Conservation (phyloP, 2,329 filamentous ascomycete species). For the Trichothecium sympodiale region DNA sequence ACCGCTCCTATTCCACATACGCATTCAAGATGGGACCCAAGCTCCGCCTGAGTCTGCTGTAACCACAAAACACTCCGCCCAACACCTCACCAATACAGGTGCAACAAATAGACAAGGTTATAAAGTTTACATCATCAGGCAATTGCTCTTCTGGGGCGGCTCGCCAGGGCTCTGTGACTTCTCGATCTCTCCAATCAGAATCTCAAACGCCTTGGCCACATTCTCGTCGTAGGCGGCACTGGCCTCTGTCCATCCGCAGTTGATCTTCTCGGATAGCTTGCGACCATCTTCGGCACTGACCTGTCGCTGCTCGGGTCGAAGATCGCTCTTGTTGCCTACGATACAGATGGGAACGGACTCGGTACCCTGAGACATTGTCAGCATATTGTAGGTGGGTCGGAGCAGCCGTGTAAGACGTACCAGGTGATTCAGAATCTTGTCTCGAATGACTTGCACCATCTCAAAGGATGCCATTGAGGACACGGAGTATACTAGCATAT, state of each 20-base stretch:
- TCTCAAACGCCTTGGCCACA: constrained; percentile 82
- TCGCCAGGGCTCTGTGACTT: constrained; percentile 86
- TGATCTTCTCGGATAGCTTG: constrained; percentile 73
- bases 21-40: no score
- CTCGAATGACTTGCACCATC: constrained; percentile 90
- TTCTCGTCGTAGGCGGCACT: constrained; percentile 92
- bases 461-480: constrained; percentile 89
- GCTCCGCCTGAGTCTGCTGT: no score
- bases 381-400: constrained; percentile 1
- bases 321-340: constrained; percentile 93
- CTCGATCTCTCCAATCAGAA: constrained; percentile 90
- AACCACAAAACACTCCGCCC: no score
- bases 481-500: constrained; percentile 98
- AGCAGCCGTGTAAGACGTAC: constrained; percentile 38
- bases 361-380: constrained; percentile 50
- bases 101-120: no score
- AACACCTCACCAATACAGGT: no score
- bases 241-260: constrained; percentile 90
- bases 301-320: constrained; percentile 86
- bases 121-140: constrained; percentile 61
- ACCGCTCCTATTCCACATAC: no score
- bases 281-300: constrained; percentile 78
- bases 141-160: constrained; percentile 70
- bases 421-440: constrained; percentile 94
- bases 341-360: constrained; percentile 89